Evolutionary conservation across 2,329 filamentous ascomycete species (phyloP).

Genomic region (Fusarium sp.): DNA sequence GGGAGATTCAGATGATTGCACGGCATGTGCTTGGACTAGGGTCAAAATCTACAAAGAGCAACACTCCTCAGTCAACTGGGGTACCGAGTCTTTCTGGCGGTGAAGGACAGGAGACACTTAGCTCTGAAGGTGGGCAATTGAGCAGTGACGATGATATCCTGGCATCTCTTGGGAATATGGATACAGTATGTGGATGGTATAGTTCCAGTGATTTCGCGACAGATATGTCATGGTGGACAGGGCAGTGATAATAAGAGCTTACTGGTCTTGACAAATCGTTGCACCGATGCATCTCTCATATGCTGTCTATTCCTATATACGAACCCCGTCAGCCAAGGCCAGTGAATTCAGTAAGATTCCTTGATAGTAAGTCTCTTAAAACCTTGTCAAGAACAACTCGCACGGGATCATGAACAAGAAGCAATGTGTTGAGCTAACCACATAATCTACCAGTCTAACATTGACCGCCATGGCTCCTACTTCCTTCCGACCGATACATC

Average conservation of each 20-base stretch:
- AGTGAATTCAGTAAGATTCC: background rate
- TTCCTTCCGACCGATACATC: background rate
- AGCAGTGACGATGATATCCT: background rate
- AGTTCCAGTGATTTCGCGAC: background rate
- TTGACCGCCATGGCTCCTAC: background rate
- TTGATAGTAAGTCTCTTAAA: no score
- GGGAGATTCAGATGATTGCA: conserved; percentile 36
- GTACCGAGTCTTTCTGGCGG: conserved; percentile 9
- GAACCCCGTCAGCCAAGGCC: background rate
- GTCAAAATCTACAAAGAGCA: rapidly evolving
- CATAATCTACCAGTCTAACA: background rate
- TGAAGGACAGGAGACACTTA: background rate
- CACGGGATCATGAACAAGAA: background rate
- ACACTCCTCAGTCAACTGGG: background rate
- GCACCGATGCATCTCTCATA: background rate
- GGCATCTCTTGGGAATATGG: conserved; percentile 5
- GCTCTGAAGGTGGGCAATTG: background rate
- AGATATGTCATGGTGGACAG: conserved; percentile 1
- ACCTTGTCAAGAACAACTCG: background rate
- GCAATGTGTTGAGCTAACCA: background rate
- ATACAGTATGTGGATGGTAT: conserved; percentile 16
- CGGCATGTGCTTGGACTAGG: conserved; percentile 26
- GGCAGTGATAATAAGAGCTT: background rate
- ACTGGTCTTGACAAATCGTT: no score
- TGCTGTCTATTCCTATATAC: background rate